Base-by-base conservation (phyloP, 2,329 filamentous ascomycete genomes). In the Coniosporium tulheliwenetii region DNA sequence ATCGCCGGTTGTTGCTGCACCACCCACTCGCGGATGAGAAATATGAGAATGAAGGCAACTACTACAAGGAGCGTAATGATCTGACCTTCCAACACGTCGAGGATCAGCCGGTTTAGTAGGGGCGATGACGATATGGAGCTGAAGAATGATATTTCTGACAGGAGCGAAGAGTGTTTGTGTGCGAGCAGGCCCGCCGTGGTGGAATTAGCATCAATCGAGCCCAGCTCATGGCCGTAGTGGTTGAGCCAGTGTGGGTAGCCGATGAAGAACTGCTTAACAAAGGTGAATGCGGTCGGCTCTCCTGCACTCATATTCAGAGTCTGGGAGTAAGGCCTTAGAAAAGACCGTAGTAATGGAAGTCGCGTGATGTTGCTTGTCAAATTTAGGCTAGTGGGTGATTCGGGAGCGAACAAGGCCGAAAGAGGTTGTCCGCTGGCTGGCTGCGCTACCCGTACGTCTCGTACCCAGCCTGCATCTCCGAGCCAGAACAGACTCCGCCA, bases 401-500 rank as follows among this genome's bases (percentile, higher is more conserved):
- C 29, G 46, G 30, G 64, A 43, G 9, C 46, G 50, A 2, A 57
- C 56, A 26, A 66, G 44, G 35, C 53, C 55, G 2, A 62, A 60
- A 8, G 60, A 51, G 1, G 60, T 62, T 2, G 65, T 66, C 56
- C 50, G 26, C 62, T 49, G 8, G 66, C 51, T 4, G 8, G 4
- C 32, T 33, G 32, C 5, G 13, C 32, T 33, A 8, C 32, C 12
- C 66, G 52, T 30, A 58, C 44, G n/a, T 67, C 63, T 39, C 58
- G 55, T 33, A 66, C 63, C 73, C 75, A 79, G 30, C 84, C 70
- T 64, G 84, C 70, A 58, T 95, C 87, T 44, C 83, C 87, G 45
- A 94, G 67, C 86, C 87, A 98, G 63, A 98, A 96, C 49, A 96
- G 71, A 45, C 85, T 81, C 33, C 89, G 77, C 93, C 91, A 98